Evolutionary conservation across 1,284 basidiomycete genomes (phyloP).

Genomic region (Pyrrhoderma lamaoense): DNA sequence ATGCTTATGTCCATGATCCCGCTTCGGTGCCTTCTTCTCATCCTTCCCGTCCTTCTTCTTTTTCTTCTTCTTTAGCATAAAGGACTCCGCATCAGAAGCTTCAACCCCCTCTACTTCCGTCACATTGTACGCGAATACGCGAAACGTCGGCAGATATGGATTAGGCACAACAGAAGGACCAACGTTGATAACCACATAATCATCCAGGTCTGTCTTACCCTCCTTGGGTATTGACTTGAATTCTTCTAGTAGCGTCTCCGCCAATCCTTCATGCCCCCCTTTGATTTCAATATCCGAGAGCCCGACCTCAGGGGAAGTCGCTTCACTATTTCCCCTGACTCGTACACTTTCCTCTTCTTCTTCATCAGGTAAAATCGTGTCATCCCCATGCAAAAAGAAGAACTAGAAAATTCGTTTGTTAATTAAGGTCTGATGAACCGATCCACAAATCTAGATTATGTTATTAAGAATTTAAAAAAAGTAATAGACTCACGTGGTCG

Average conservation of each 20-base stretch:
- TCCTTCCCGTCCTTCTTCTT: slow-evolving; percentile 23
- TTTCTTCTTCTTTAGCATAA: slow-evolving; percentile 7
- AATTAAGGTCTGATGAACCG: neutral
- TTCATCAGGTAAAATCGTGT: slow-evolving; percentile 11
- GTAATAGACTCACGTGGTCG: slow-evolving; percentile 52
- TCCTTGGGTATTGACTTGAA: slow-evolving; percentile 50
- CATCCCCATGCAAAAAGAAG: slow-evolving; percentile 16
- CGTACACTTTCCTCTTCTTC: slow-evolving; percentile 14
- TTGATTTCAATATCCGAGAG: neutral
- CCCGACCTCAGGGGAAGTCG: neutral
- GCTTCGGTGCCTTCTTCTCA: slow-evolving; percentile 26
- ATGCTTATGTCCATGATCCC: slow-evolving; percentile 42
- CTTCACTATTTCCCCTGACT: slow-evolving; percentile 1
- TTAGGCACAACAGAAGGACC: slow-evolving; percentile 84
- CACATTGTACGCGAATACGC: slow-evolving; percentile 78
- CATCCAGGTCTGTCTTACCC: slow-evolving; percentile 49
- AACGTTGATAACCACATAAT: slow-evolving; percentile 73
- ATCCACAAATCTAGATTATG: neutral
- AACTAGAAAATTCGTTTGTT: slow-evolving; percentile 6
- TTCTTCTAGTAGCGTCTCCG: slow-evolving; percentile 45
- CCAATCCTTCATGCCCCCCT: slow-evolving; percentile 28
- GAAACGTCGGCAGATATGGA: slow-evolving; percentile 73
- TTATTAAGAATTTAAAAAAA: slow-evolving; percentile 8
- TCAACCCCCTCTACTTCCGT: slow-evolving; percentile 30
- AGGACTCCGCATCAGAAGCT: slow-evolving; percentile 4